These are phyloP conservation scores for Boletus subparvulus DNA, from an alignment of 768 basidiomycete genomes.

Conservation along the genomic window DNA sequence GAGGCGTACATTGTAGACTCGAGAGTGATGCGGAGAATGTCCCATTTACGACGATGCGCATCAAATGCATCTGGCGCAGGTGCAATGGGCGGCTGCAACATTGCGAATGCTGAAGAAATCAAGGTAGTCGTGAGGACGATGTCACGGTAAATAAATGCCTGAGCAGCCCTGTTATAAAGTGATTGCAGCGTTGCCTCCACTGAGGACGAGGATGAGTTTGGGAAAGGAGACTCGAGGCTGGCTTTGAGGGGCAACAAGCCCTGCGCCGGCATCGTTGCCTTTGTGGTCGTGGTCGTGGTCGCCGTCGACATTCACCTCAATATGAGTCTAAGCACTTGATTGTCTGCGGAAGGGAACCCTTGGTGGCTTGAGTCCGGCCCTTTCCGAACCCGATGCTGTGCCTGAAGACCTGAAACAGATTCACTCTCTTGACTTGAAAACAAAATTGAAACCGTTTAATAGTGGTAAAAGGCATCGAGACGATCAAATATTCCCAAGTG, in stretches of 20 bases:
- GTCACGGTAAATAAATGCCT: constrained; percentile 77
- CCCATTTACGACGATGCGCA: constrained; percentile 74
- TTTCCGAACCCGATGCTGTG: background rate
- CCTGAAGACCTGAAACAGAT: background rate
- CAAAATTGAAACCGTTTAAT: background rate
- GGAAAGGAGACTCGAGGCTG: constrained; percentile 5
- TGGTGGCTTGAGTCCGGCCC: background rate
- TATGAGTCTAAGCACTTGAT: constrained; percentile 19
- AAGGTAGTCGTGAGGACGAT: constrained; percentile 64
- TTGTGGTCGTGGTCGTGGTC: constrained; percentile 42
- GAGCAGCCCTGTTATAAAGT: constrained; percentile 73
- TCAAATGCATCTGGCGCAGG: constrained; percentile 41
- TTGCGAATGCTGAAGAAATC: constrained; percentile 63
- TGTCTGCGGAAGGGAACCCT: constrained; percentile 7
- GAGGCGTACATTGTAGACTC: constrained; percentile 72
- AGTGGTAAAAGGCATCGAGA: too few species aligned
- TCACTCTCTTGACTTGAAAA: too few species aligned
- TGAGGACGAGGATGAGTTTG: constrained; percentile 20
- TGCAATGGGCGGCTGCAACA: constrained; percentile 46
- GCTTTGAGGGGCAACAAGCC: constrained; percentile 40
- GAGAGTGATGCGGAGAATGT: constrained; percentile 80
- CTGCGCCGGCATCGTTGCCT: constrained; percentile 21
- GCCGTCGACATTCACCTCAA: constrained; percentile 46
- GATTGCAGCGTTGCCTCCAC: constrained; percentile 58
- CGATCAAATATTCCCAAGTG: too few species aligned